These are phyloP conservation scores for Conticribra weissflogii DNA, from an alignment of 108 stramenopile genomes.

Conservation along the genomic window DNA sequence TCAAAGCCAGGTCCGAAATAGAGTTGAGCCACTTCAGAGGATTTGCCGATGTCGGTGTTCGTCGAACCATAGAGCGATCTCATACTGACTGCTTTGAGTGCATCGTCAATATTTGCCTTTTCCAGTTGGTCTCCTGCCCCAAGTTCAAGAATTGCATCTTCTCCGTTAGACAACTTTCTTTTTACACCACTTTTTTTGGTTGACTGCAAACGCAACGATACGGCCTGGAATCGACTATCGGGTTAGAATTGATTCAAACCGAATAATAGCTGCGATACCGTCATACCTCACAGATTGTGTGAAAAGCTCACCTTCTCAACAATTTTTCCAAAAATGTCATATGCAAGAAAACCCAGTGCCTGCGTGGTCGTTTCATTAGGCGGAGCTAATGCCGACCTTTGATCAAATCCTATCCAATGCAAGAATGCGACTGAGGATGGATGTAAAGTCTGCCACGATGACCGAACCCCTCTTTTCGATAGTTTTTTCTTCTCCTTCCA, in stretches of 20 bases:
- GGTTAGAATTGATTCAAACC: too few species aligned
- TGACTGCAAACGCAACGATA: conserved; percentile 21
- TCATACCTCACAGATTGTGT: not conserved
- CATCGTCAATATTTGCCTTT: conserved; percentile 53
- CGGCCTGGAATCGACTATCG: too few species aligned
- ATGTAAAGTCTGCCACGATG: conserved; percentile 60
- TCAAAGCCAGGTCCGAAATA: conserved; percentile 91
- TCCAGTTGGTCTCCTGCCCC: conserved; percentile 57
- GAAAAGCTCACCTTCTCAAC: conserved; percentile 67
- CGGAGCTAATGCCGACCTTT: conserved; percentile 56
- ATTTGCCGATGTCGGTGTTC: conserved; percentile 24
- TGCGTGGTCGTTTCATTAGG: conserved; percentile 77
- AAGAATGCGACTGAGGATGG: conserved; percentile 65
- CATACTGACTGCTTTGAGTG: conserved; percentile 59
- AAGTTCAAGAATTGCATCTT: conserved; percentile 53
- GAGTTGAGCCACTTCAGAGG: conserved; percentile 59
- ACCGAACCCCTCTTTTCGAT: conserved; percentile 43
- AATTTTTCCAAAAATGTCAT: conserved; percentile 83
- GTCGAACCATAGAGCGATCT: conserved; percentile 57
- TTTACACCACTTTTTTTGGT: conserved; percentile 5
- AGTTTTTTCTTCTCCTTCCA: conserved; percentile 37
- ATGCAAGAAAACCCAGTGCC: conserved; percentile 79
- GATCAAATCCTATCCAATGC: conserved; percentile 86
- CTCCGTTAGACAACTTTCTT: conserved; percentile 17
- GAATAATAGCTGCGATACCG: too few species aligned